Base-by-base conservation (phyloP, 2,329 filamentous ascomycete species). In the Diaporthe aspalathi region DNA sequence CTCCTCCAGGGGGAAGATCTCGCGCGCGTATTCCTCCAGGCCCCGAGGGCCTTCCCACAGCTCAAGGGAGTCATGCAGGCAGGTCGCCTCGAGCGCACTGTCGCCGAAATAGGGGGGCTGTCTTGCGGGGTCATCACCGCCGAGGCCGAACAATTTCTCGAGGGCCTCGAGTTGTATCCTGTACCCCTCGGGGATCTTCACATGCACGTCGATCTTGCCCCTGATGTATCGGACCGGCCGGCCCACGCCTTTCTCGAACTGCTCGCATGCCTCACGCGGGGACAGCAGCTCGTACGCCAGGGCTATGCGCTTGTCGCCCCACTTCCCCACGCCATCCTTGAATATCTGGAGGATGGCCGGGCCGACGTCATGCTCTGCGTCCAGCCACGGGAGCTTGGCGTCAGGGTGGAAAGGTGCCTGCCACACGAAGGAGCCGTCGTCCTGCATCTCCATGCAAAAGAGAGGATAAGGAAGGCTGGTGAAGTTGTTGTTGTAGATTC, bases 401-500 rank as follows among this genome's bases (percentile, higher is more conserved):
- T 97, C 89, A 2, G 94, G 93, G 77, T 97, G 93, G 81, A 98
- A 98, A 0, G 96, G 96, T 1, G 95, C 95, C 78, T 94, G 91
- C 96, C 96, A 98, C 71, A 92, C 85, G 80, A 98, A 98, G 68
- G 93, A 94, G 22, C 94, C 94, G 77, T 98, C 94, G 1, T 86
- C 81, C 81, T 94, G 91, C 57, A 97, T 84, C 74, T 97, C 94
- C 93, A 98, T 97, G 83, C 95, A 96, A 84, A 98, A 98, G 5
- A 98, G 87, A 1, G 96, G 96, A 79, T 97, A 98, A 1, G 90
- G 91, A 40, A 98, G 87, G 57, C 93, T 96, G 38, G 95, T 98
- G 83, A 98, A 99, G 81, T 99, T 98, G 83, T 98, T 98, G 86
- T 98, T 97, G 86, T 98, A 99, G 77, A 98, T 98, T 72, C 95